Base-by-base conservation (phyloP, 306 rosid species). In the Castanea crenata region DNA sequence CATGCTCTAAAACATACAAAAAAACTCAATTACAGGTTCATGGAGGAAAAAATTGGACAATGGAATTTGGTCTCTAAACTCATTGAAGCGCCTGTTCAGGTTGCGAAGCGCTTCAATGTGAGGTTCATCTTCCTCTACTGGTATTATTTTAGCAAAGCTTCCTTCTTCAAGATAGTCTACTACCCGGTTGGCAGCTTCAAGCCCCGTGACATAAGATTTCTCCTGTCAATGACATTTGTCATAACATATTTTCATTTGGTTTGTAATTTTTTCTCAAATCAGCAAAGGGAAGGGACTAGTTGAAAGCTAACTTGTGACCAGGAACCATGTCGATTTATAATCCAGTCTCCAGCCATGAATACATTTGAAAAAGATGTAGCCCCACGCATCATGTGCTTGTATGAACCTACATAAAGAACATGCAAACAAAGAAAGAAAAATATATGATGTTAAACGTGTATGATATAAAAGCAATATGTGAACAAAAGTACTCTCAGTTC, bases 321-420 rank as follows among this genome's bases (percentile, higher is more conserved):
- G 34, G 93, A 87, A 49, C 93, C 93, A 15, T 89, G 93, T 31
- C 91, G 81, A 80, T 83, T 89, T 27, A 81, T 70, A 32, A 89
- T 87, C 93, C 93, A 89, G 59, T 89, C 93, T 81, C 93, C 93
- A 1, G 91, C 91, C 89, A 87, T 85, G 88, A 89, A 85, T 55
- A 87, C 41, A 71, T 89, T 89, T 5, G 85, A 84, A 58, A 87
- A 81, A 35, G 91, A 81, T 18, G 93, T 89, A 71, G 89, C 73
- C 2, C 89, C 81, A 0, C 88, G 85, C 73, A 81, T 76, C 88
- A 80, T 80, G 91, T 77, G 46, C 81, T 85, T 83, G 62, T 83
- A 89, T 32, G 93, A 89, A 71, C 93, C 91, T 89, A 76, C 46
- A 21, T 31, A 9, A 54, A 34, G 15, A 15, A 61, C 9, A 51